phyloP scores from a whole-genome alignment of 768 basidiomycete genomes.

The Hydnum rufescens region DNA sequence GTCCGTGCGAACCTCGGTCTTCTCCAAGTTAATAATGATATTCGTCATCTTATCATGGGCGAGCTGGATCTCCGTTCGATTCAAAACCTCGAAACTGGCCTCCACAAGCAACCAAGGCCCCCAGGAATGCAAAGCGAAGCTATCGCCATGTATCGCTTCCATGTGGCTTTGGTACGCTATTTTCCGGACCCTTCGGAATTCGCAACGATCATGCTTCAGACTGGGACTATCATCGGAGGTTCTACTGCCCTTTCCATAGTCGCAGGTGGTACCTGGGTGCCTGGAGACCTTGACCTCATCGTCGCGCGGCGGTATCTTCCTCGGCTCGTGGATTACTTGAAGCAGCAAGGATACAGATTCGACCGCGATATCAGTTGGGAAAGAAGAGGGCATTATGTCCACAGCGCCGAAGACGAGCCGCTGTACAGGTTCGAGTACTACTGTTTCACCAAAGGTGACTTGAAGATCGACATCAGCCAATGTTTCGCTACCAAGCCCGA shows the following conservation, averaged over 20 bases:
- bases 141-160: background rate
- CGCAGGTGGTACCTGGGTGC: background rate
- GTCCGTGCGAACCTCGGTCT: too few relatives aligned
- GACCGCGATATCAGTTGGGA: too few relatives aligned
- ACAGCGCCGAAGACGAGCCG: too few relatives aligned
- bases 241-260: background rate
- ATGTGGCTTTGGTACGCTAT: background rate
- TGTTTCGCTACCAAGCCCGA: too few relatives aligned
- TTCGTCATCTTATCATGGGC: too few relatives aligned
- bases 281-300: background rate
- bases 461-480: background rate
- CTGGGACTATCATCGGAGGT: background rate
- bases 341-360: background rate
- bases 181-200: background rate
- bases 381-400: too few relatives aligned
- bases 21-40: too few relatives aligned
- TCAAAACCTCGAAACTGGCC: too few relatives aligned
- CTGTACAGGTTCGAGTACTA: background rate
- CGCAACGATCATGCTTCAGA: background rate
- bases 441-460: background rate
- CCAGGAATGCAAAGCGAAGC: background rate
- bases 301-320: background rate
- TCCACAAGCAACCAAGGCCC: too few relatives aligned
- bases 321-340: background rate
- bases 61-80: too few relatives aligned